Conservation (phyloP, 495 filamentous ascomycete genomes). For the Gamarada debralockiae region DNA sequence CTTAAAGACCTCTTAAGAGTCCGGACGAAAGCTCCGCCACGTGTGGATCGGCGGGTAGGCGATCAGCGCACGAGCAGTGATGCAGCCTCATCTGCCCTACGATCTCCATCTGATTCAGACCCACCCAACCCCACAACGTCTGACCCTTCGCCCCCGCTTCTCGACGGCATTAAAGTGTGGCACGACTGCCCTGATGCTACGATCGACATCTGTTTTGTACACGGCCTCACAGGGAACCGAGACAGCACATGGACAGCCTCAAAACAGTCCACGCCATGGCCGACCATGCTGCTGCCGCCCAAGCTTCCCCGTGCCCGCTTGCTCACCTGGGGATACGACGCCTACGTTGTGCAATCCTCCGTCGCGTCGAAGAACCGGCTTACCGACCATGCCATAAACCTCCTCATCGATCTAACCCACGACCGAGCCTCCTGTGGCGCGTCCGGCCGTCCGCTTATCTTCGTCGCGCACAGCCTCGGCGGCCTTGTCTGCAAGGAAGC, state of each 20-base stretch:
- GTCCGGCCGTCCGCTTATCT: constrained; percentile 33
- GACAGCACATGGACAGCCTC: constrained; percentile 28
- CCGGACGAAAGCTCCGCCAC: constrained; percentile 11
- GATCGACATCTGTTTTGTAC: constrained; percentile 32
- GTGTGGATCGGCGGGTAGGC: constrained; percentile 6
- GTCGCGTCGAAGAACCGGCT: constrained; percentile 21
- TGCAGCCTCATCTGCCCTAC: constrained; percentile 12
- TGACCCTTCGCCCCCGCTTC: constrained; percentile 11
- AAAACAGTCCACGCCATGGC: constrained; percentile 23
- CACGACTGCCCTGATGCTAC: constrained; percentile 17
- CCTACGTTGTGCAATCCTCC: constrained; percentile 21
- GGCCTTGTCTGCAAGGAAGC: constrained; percentile 44
- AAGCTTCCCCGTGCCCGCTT: constrained; percentile 25
- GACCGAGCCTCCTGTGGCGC: constrained; percentile 3
- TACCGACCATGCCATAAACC: constrained; percentile 25
- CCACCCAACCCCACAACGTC: constrained; percentile 16
- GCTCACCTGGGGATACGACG: constrained; percentile 30
- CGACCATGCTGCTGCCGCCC: constrained; percentile 22
- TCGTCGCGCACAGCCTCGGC: constrained; percentile 50
- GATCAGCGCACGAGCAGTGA: constrained; percentile 16
- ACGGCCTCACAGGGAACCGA: constrained; percentile 30
- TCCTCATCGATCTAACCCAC: constrained; percentile 26
- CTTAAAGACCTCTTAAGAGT: constrained; percentile 17
- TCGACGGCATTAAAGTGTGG: constrained; percentile 10
- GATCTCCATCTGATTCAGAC: constrained; percentile 14